Evolutionary conservation across 768 basidiomycete genomes (phyloP), one percentile per base, ranked within the genome.

Genomic region (Pleurotus pulmonarius): DNA sequence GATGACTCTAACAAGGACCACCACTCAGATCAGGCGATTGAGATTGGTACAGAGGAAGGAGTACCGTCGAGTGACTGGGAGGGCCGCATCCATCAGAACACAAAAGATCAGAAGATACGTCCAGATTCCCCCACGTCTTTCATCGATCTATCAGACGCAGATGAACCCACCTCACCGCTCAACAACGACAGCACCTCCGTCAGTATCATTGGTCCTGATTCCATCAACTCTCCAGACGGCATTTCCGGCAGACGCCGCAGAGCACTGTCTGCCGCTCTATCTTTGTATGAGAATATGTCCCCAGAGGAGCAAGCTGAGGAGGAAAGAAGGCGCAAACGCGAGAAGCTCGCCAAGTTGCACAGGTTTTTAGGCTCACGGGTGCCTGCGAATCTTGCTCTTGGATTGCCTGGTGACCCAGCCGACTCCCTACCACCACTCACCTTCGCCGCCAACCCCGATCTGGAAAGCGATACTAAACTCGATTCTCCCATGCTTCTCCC

Each of bases 281-380:
- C 81, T 40, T 64, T 82, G 45, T 74, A 74, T 41, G 79, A 83
- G 55, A 74, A 72, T 49, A 63, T 83, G 64, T 71, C 79, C 48
- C 71, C 78, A 20, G 81, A 85, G 55, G 77, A 78, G 58, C 77
- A 73, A 58, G 79, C 72, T 15, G 88, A 90, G 49, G 81, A 82
- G 18, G 83, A 86, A 58, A 81, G 81, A 58, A 75, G 82, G 56
- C 80, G 82, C 59, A 90, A 87, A 69, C 79, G 91, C 49, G 88
- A 90, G 61, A 85, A 85, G 61, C 73, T 94, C 46, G 88, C 87
- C 3, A 92, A 85, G 67, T 78, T 94, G 3, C 90, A 93, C 69
- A 88, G 92, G 46, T 92, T 88, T 71, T 78, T 93, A 34, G 92
- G 91, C n/a, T 90, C 88, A 16, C 81, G 83, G 29, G 87, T 94